Conservation (phyloP, 2,329 filamentous ascomycete genomes). For the Botrytis elliptica region DNA sequence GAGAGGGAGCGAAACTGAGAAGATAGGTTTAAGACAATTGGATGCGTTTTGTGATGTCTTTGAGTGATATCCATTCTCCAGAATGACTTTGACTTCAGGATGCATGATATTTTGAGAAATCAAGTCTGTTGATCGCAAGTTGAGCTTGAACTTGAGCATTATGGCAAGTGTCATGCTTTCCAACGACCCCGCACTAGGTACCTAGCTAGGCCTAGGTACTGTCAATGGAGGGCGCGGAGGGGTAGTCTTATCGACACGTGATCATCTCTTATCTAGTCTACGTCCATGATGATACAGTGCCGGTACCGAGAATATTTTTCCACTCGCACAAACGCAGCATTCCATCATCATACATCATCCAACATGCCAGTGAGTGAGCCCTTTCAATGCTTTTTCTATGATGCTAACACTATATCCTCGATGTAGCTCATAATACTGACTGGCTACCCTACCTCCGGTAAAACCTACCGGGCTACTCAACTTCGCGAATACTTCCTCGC, state of each 20-base stretch:
- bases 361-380: constrained; percentile 15
- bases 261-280: background rate
- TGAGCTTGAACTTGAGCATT: background rate
- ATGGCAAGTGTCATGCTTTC: background rate
- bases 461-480: constrained; percentile 64
- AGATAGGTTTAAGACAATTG: background rate
- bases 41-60: background rate
- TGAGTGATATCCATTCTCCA: too few relatives aligned
- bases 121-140: background rate
- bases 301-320: constrained; percentile 11
- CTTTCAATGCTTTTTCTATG: background rate
- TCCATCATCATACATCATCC: constrained; percentile 3
- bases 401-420: background rate
- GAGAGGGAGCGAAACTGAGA: background rate
- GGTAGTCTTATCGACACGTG: constrained; percentile 11
- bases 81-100: background rate
- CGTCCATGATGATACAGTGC: background rate
- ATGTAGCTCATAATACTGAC: constrained; percentile 65
- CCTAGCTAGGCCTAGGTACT: background rate
- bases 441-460: constrained; percentile 67
- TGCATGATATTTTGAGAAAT: background rate
- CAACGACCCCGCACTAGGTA: background rate
- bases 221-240: constrained; percentile 4
- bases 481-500: constrained; percentile 65
- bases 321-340: constrained; percentile 6